Percentiles rank a stretch among this genome's conserved stretches.
These are phyloP conservation scores for Fusarium dimerum DNA, from an alignment of 2,329 filamentous ascomycete species.

Conservation along the genomic window DNA sequence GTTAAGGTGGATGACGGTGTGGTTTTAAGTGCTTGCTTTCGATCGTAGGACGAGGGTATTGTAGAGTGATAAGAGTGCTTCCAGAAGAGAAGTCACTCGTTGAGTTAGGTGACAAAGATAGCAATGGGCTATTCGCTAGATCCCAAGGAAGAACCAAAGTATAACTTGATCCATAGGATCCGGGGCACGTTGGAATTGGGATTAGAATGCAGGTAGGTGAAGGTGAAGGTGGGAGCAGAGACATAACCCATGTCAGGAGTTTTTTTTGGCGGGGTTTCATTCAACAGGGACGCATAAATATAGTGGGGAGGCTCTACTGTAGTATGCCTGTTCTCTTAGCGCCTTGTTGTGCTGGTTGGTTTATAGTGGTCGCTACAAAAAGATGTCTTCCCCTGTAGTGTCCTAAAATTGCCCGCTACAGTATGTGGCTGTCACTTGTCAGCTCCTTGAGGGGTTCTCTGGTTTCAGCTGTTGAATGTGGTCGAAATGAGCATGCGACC, in stretches of 20 bases:
- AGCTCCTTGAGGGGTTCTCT: too few species aligned
- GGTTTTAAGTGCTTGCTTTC: neutral
- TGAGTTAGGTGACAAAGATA: neutral
- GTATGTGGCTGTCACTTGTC: too few species aligned
- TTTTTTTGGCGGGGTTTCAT: constrained; percentile 29
- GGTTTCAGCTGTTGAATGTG: too few species aligned
- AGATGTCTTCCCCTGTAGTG: neutral
- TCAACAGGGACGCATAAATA: constrained; percentile 12
- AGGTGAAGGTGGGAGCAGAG: constrained; percentile 9
- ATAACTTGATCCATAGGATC: neutral
- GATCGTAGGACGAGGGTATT: neutral
- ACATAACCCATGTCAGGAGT: constrained; percentile 23
- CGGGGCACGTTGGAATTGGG: neutral
- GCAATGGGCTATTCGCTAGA: neutral
- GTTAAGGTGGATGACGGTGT: neutral
- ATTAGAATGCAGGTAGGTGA: neutral
- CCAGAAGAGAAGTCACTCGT: neutral
- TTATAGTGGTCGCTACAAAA: constrained; percentile 13
- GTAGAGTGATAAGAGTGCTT: neutral
- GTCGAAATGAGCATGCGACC: too few species aligned
- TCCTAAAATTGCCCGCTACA: neutral
- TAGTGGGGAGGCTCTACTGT: constrained; percentile 8
- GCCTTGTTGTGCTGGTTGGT: constrained; percentile 16
- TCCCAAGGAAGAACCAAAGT: neutral
- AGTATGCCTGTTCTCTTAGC: neutral